Evolutionary conservation across 371 early-diverging fungal species (phyloP).

Genomic region (Zopfochytrium polystomum): DNA sequence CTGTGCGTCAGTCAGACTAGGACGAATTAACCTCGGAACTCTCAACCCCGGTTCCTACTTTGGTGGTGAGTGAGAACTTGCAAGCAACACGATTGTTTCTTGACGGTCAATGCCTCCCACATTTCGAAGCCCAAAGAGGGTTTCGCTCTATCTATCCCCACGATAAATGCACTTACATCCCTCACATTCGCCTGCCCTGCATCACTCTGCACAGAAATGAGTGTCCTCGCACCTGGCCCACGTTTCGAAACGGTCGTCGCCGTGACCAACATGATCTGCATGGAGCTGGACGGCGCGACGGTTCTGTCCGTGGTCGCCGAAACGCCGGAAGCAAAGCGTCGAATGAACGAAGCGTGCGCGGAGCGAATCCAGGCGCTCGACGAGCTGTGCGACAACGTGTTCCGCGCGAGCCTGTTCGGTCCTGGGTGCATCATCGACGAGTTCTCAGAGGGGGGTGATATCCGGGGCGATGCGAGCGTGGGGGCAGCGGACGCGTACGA

Average conservation of each 20-base stretch:
- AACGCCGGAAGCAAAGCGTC: background rate
- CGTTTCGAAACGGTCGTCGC: background rate
- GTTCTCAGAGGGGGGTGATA: no score
- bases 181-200: background rate
- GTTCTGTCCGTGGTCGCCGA: background rate
- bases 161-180: no score
- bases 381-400: no score
- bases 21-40: background rate
- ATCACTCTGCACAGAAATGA: background rate
- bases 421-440: no score
- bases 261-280: background rate
- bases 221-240: background rate
- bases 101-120: no score
- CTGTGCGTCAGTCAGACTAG: background rate
- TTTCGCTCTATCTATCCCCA: no score
- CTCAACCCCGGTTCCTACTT: background rate
- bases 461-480: no score
- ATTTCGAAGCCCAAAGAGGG: no score
- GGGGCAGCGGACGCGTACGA: no score
- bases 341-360: background rate
- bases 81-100: background rate
- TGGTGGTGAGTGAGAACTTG: background rate
- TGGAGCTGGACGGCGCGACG: background rate
- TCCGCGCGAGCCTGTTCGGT: no score
- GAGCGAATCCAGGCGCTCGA: background rate